Evolutionary conservation across 192 early-diverging fungal species (phyloP).

Genomic region (Entrophospora sp.): DNA sequence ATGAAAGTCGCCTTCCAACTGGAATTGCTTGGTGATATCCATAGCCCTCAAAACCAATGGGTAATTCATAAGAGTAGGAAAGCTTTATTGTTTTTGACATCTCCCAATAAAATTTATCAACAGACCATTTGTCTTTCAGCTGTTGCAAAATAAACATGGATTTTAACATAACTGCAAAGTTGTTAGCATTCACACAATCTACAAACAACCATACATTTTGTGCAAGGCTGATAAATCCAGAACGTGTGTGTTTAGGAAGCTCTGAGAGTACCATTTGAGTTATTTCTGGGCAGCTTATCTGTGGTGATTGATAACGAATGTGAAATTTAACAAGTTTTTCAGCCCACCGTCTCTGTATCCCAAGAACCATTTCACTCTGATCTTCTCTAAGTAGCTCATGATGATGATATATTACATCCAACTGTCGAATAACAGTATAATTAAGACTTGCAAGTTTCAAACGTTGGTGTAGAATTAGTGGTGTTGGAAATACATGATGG

Average conservation of each 20-base stretch:
- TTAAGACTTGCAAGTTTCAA: too few relatives aligned
- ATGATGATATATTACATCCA: too few relatives aligned
- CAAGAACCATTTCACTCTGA: background rate
- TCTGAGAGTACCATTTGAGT: background rate
- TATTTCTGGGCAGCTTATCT: background rate
- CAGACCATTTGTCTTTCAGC: background rate
- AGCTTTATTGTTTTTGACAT: background rate
- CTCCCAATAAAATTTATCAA: background rate
- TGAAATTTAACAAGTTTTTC: background rate
- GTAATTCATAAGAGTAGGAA: background rate
- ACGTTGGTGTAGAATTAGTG: too few relatives aligned
- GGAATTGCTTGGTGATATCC: background rate
- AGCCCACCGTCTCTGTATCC: background rate
- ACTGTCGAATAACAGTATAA: too few relatives aligned
- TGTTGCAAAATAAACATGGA: constrained; percentile 1
- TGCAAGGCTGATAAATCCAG: background rate
- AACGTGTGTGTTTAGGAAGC: background rate
- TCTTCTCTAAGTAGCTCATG: too few relatives aligned
- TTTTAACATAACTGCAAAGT: constrained; percentile 28
- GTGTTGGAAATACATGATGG: too few relatives aligned
- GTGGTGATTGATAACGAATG: constrained; percentile 10
- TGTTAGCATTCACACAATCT: constrained; percentile 14
- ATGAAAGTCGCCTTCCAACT: background rate
- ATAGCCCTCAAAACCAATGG: constrained; percentile 1
- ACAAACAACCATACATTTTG: background rate